Conservation (phyloP, 352 stramenopile genomes). For the Globisporangium nodosum region DNA sequence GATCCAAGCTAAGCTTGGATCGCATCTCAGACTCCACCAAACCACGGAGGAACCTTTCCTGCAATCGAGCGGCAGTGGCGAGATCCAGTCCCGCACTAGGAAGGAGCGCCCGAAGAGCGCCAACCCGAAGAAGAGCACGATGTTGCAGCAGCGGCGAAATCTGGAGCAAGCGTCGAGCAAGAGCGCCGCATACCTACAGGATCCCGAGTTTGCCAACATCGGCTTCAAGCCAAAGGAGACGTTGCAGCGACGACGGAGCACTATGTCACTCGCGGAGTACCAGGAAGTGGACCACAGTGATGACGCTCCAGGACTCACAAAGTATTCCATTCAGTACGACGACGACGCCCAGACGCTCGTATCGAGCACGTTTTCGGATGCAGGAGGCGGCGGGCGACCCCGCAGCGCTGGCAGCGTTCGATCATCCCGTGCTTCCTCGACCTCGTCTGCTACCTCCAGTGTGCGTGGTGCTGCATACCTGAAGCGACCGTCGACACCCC, state of each 20-base stretch:
- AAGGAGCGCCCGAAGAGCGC: slow-evolving; percentile 61
- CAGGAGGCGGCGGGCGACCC: slow-evolving; percentile 19
- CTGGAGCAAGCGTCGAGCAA: slow-evolving; percentile 26
- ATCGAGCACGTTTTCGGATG: neutral
- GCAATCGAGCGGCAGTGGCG: neutral
- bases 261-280: slow-evolving; percentile 12
- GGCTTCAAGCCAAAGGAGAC: neutral
- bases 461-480: slow-evolving; percentile 55
- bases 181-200: slow-evolving; percentile 5
- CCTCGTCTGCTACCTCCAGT: slow-evolving; percentile 16
- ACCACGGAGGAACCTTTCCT: neutral
- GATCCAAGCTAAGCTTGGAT: neutral
- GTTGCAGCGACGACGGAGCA: slow-evolving; percentile 8
- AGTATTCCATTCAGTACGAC: slow-evolving; percentile 2
- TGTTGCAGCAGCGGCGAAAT: slow-evolving; percentile 60
- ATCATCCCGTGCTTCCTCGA: slow-evolving; percentile 12
- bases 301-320: neutral
- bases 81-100: slow-evolving; percentile 13
- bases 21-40: neutral
- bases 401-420: slow-evolving; percentile 54
- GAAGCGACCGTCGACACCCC: slow-evolving; percentile 45
- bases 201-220: neutral
- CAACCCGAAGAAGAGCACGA: slow-evolving; percentile 55
- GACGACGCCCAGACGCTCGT: neutral
- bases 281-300: neutral